phyloP scores from a whole-genome alignment of 495 filamentous ascomycete species.

The Penicillium flavigenum region DNA sequence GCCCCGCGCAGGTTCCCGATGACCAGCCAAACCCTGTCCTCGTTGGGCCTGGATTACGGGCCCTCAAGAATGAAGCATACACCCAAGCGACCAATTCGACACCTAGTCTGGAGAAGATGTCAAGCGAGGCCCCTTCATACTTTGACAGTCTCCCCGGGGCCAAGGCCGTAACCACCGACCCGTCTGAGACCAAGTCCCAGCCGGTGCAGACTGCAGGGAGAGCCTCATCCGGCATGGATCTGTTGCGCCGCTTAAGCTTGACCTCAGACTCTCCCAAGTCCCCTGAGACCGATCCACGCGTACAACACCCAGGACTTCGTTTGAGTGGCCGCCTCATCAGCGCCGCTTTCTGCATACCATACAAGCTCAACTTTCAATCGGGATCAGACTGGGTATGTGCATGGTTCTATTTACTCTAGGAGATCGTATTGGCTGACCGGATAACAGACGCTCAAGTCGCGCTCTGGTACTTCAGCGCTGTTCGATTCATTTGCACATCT shows the following conservation, averaged over 20 bases:
- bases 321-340: constrained; percentile 84
- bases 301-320: constrained; percentile 63
- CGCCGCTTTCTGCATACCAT: constrained; percentile 81
- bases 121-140: constrained; percentile 30
- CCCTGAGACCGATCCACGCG: constrained; percentile 57
- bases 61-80: constrained; percentile 37
- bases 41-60: constrained; percentile 35
- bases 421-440: not conserved
- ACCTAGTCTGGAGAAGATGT: constrained; percentile 23
- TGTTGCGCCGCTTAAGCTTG: constrained; percentile 63
- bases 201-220: constrained; percentile 49
- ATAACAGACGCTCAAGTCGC: constrained; percentile 54
- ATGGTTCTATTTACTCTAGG: not conserved
- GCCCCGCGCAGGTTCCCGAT: constrained; percentile 31
- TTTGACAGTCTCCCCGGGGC: constrained; percentile 35
- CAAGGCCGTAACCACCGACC: constrained; percentile 16
- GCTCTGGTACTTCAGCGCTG: constrained; percentile 81
- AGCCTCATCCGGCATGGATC: constrained; percentile 56
- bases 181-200: constrained; percentile 30
- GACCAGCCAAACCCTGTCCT: constrained; percentile 38
- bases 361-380: constrained; percentile 64
- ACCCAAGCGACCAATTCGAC: constrained; percentile 29
- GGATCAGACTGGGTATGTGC: constrained; percentile 71
- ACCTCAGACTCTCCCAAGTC: constrained; percentile 41
- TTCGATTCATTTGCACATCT: constrained; percentile 86